These are phyloP conservation scores for Citrus trifoliata DNA, from an alignment of 345 rosid species.

Conservation along the genomic window DNA sequence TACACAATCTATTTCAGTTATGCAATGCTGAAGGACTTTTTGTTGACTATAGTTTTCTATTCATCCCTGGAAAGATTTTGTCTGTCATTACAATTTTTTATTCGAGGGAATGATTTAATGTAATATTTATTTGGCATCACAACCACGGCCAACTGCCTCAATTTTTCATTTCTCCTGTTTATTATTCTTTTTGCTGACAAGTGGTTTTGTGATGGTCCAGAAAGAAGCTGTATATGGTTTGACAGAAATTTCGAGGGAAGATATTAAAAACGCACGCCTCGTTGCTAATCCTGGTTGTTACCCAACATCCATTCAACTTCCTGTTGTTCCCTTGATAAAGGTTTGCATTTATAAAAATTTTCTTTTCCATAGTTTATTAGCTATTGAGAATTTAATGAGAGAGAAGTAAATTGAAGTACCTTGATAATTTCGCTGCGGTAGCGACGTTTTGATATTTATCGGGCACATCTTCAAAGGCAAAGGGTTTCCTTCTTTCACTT, in stretches of 20 bases:
- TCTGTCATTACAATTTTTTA: background rate
- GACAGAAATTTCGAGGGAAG: conserved; percentile 80
- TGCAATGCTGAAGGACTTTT: background rate
- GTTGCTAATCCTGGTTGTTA: conserved; percentile 99
- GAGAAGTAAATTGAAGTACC: background rate
- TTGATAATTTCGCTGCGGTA: background rate
- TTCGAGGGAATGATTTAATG: background rate
- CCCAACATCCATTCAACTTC: conserved; percentile 95
- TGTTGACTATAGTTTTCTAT: background rate
- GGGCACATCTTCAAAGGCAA: background rate
- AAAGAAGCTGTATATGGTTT: conserved; percentile 91
- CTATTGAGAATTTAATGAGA: background rate
- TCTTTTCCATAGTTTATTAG: background rate
- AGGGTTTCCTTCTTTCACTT: background rate
- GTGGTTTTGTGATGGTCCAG: conserved; percentile 35
- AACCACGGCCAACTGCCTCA: background rate
- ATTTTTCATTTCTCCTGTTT: background rate
- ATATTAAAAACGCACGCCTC: conserved; percentile 58
- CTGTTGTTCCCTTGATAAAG: conserved; percentile 86
- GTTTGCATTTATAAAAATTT: conserved; percentile 25
- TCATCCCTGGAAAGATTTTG: background rate
- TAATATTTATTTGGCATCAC: background rate
- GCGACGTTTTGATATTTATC: background rate
- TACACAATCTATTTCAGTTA: background rate
- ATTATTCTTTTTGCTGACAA: conserved; percentile 7